Evolutionary conservation across 2,329 filamentous ascomycete genomes (phyloP), one percentile per base, ranked within the genome.

Genomic region (Fusarium nygamai): DNA sequence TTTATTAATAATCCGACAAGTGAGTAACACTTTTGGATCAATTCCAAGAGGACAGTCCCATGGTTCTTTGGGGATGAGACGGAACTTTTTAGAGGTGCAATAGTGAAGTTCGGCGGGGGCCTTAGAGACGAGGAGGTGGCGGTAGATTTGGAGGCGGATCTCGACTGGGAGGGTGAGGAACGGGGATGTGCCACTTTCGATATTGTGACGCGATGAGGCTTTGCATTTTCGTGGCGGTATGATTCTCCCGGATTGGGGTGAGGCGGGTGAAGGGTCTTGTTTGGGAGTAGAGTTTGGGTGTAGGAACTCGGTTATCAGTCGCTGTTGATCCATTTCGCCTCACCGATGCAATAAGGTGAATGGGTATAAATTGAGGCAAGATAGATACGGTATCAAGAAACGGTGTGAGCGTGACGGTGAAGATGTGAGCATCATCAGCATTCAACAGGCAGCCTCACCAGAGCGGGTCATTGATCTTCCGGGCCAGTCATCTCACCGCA

Each of bases 71-170:
- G 34, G 34, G 0, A 71, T 8, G n/a, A 75, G 31, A 24, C 72
- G 72, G 27, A 73, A 62, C 7, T 27, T 38, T 9, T 44, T 33
- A 4, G 50, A 22, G 11, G 29, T 10, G 11, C 29, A 16, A 13
- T 59, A 14, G 8, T 56, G 43, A 7, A 75, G 11, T 12, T 62
- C 44, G 9, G 61, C 22, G 8, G 48, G 9, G 12, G 8, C 6
- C 7, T 12, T 11, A 13, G 59, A 70, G 24, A 51, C 10, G n/a
- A 74, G 72, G 1, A 74, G 72, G 1, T 57, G 19, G 14, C 46
- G 58, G 22, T 73, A 75, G 19, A 75, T 64, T 17, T n/a, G 24
- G 14, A 75, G 61, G 16, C 72, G 56, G 9, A 71, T 51, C 8
- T 75, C 72, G 4, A 27, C 22, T 9, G 72, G 69, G 1, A 75